phyloP scores from a whole-genome alignment of 169 alveolate genomes.

The Eimeria falciformis region DNA sequence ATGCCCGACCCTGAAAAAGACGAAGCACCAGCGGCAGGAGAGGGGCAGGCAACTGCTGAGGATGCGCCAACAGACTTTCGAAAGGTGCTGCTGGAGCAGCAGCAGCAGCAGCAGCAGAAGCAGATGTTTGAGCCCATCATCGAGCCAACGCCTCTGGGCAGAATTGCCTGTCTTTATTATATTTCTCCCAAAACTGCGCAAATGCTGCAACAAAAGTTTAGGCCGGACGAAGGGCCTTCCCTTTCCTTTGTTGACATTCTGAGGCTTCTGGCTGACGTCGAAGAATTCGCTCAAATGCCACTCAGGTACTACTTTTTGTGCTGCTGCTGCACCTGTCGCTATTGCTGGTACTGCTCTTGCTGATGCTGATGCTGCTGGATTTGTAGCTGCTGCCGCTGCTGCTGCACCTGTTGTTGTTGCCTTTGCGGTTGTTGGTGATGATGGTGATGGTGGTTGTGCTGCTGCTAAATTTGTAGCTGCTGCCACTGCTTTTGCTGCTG shows the following conservation, averaged over 20 bases:
- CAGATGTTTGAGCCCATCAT: slow-evolving; percentile 27
- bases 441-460: slow-evolving; percentile 56
- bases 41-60: neutral
- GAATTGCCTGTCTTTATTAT: slow-evolving; percentile 33
- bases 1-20: slow-evolving; percentile 12
- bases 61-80: neutral
- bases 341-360: slow-evolving; percentile 2
- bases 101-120: slow-evolving; percentile 6
- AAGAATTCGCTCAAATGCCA: slow-evolving; percentile 52
- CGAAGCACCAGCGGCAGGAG: neutral
- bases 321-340: slow-evolving; percentile 56
- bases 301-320: slow-evolving; percentile 14
- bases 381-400: slow-evolving; percentile 67
- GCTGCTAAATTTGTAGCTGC: slow-evolving; percentile 69
- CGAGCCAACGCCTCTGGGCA: slow-evolving; percentile 54
- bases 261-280: slow-evolving; percentile 9
- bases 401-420: slow-evolving; percentile 58
- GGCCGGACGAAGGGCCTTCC: neutral
- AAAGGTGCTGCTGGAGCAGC: neutral
- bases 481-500: slow-evolving; percentile 54
- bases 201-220: neutral
- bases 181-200: slow-evolving; percentile 23
- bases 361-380: slow-evolving; percentile 58
- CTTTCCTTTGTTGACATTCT: slow-evolving; percentile 32
- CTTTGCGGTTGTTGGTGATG: neutral